Evolutionary conservation across 306 rosid species (phyloP).

Genomic region (Phaseolus lunatus): DNA sequence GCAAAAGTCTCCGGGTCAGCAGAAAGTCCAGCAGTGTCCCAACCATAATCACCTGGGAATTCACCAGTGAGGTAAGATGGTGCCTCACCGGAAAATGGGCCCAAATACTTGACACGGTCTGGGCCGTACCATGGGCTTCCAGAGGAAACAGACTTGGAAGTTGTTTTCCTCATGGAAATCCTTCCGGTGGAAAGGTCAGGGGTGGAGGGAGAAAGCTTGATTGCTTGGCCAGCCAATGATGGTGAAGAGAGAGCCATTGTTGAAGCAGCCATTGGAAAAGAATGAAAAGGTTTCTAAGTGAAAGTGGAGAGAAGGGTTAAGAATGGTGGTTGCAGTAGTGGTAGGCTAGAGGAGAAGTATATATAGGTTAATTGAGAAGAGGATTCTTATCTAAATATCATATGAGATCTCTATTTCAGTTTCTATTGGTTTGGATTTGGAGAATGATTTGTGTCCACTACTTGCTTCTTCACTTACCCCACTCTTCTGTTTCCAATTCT

Average conservation of each 20-base stretch:
- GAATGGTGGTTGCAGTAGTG: background rate
- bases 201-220: background rate
- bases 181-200: constrained; percentile 3
- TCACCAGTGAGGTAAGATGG: constrained; percentile 39
- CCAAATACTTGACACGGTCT: background rate
- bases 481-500: background rate
- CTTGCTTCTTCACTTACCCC: background rate
- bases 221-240: constrained; percentile 20
- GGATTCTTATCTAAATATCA: constrained; percentile 34
- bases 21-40: constrained; percentile 43
- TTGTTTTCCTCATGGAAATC: background rate
- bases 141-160: background rate
- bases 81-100: constrained; percentile 31
- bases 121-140: background rate
- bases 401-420: constrained; percentile 1
- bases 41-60: constrained; percentile 41
- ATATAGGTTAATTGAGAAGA: background rate
- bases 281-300: background rate
- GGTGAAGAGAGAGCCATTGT: constrained; percentile 46
- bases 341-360: background rate
- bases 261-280: background rate
- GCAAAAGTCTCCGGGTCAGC: constrained; percentile 46
- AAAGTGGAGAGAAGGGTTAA: constrained; percentile 4
- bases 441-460: background rate
- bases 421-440: constrained; percentile 15